Percentiles rank a stretch among this genome's conserved stretches.
Evolutionary conservation across 495 filamentous ascomycete genomes (phyloP).

Genomic region (Mytilinidion resinicola): DNA sequence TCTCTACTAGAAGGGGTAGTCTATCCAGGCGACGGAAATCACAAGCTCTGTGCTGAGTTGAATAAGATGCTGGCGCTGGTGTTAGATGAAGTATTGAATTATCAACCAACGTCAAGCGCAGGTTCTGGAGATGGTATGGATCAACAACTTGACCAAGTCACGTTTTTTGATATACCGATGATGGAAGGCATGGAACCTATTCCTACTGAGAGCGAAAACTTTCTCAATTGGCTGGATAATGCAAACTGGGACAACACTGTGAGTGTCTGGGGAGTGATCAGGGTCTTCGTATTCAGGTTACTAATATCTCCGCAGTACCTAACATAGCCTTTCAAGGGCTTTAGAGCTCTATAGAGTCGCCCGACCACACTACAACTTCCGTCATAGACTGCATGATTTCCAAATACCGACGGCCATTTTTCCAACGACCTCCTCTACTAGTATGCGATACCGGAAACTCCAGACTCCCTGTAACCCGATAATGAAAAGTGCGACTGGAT

Average conservation of each 20-base stretch:
- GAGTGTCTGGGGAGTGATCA: neutral
- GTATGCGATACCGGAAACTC: too few species aligned
- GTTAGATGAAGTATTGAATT: conserved; percentile 23
- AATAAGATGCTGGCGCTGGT: conserved; percentile 25
- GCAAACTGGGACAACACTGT: conserved; percentile 26
- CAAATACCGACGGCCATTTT: too few species aligned
- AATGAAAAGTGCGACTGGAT: too few species aligned
- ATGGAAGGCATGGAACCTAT: conserved; percentile 25
- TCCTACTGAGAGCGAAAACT: conserved; percentile 21
- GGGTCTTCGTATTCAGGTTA: neutral
- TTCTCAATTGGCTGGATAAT: conserved; percentile 27
- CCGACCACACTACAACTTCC: too few species aligned
- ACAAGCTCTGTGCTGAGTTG: conserved; percentile 21
- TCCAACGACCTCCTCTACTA: too few species aligned
- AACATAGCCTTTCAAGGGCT: neutral
- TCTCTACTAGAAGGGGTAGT: conserved; percentile 21
- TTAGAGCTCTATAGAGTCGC: too few species aligned
- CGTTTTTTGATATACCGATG: conserved; percentile 22
- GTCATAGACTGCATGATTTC: too few species aligned
- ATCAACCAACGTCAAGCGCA: conserved; percentile 12
- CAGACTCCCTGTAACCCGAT: too few species aligned
- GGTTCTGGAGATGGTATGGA: neutral
- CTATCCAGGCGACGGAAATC: conserved; percentile 21
- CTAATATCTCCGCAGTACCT: neutral
- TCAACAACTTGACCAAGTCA: neutral